These are phyloP conservation scores for Candida morakotiae DNA, from an alignment of 805 yeast genomes.

Conservation along the genomic window DNA sequence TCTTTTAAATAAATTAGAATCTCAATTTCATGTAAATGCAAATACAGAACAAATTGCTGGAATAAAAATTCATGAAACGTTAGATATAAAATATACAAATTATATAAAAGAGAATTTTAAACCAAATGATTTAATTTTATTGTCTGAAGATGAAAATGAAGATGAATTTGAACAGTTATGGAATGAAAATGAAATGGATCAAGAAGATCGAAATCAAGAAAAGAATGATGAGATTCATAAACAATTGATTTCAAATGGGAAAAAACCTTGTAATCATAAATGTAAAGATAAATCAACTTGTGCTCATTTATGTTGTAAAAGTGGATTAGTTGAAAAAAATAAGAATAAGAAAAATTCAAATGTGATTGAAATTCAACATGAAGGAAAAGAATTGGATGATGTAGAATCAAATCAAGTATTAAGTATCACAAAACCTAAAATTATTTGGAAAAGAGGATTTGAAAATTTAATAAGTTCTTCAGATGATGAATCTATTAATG, in stretches of 20 bases:
- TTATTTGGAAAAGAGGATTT: neutral
- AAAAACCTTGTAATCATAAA: conserved; percentile 36
- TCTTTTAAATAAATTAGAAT: conserved; percentile 12
- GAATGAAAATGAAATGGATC: neutral
- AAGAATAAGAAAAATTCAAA: neutral
- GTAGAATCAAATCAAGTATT: too few relatives aligned
- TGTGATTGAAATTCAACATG: neutral
- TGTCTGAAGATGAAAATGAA: conserved; percentile 6
- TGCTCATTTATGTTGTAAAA: conserved; percentile 46
- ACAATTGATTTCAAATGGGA: conserved; percentile 20
- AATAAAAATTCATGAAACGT: conserved; percentile 9
- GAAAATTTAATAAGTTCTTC: neutral
- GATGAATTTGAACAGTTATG: conserved; percentile 3
- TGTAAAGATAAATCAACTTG: conserved; percentile 39
- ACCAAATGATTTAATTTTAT: neutral
- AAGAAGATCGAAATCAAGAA: neutral
- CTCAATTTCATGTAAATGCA: conserved; percentile 22
- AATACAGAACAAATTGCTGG: conserved; percentile 40
- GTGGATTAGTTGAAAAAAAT: conserved; percentile 23
- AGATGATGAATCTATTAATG: neutral
- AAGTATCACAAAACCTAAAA: neutral
- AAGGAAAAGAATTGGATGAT: neutral
- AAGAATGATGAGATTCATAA: neutral
- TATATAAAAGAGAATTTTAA: conserved; percentile 1
- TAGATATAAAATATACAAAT: neutral